Evolutionary conservation across 2,329 filamentous ascomycete species (phyloP), one percentile per base, ranked within the genome.

Genomic region (Aureobasidium melanogenum): DNA sequence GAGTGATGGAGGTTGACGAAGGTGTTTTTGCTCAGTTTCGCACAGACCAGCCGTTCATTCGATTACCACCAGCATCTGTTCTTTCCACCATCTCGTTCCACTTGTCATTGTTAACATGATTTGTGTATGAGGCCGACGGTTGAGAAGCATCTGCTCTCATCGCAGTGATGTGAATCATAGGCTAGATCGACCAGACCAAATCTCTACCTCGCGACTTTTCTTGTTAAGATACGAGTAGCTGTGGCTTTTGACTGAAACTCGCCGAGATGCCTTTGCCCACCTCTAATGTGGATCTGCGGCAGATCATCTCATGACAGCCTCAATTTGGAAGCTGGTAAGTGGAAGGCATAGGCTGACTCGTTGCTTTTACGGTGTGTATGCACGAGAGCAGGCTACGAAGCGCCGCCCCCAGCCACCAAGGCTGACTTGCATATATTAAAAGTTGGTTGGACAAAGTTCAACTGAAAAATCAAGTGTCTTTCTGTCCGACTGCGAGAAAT

Each of bases 371-470:
- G 15, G 34, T 24, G 22, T 28, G 46, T 34, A 52, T 57, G 41
- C 54, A 46, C 28, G 28, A 57, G 24, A 24, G n/a, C 28, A 22
- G 54, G 28, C 52, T 56, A 34, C 39, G 38, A 14, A 32, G 38
- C 38, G 51, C 51, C 38, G n/a, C 28, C 41, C 54, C 52, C 54
- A 57, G 51, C 54, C 54, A 57, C 52, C 30, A 24, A 26, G 39
- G 54, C 54, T 57, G 54, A 57, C 39, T 6, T 57, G 54, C 54
- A 57, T 57, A 39, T 57, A 56, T 56, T 56, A 38, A 56, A 36
- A 55, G n/a, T n/a, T 32, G 2, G 14, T 36, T 36, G 32, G 5
- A 36, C 12, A 15, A 5, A 15, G 32, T 36, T 36, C 32, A 36
- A 36, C 14, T 36, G 32, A 36, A 36, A 36, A 36, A 36, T 3